Evolutionary conservation across 176 grass and related monocot species (phyloP), one percentile per base, ranked within the genome.

Genomic region (Oryza coarctata): DNA sequence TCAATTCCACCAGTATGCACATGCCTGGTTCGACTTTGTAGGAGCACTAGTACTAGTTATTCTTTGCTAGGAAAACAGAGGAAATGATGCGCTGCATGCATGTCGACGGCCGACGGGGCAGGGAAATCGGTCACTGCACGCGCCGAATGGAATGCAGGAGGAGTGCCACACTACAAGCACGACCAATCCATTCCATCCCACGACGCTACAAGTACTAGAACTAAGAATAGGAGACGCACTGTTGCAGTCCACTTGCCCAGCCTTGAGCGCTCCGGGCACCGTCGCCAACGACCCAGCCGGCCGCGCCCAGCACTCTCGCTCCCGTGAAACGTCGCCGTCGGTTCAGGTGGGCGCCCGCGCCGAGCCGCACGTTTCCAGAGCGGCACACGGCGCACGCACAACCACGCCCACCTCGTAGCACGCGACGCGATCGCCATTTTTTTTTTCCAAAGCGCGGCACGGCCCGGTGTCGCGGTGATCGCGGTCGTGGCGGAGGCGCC

Each of bases 241-340:
- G 23, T 31, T 8, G 74, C 49, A 22, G 32, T 28, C 18, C 6
- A 7, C 30, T 0, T 8, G 47, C 45, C 45, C 15, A 47, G 3
- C 57, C 44, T 67, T 86, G 2, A 55, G 43, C 67, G 52, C 70
- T 12, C 65, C 65, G 65, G 32, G 64, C 76, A 34, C 57, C 33
- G 31, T 7, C 77, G 34, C 76, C 84, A 31, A 57, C n/a, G n/a
- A n/a, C 66, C 63, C 29, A 38, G 18, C 44, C 2, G n/a, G 0
- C 20, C 27, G 64, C 2, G 8, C 22, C 26, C 17, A 11, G 32
- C 4, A 33, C 32, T 26, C 70, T 33, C 45, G 32, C 70, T n/a
- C n/a, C n/a, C 15, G 75, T 11, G 79, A 63, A 30, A 72, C 68
- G 88, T 85, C 82, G 77, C 82, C 40, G 49, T 60, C 55, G 55